A percentile compares a stretch with the other conserved stretches of the same genome.
Conservation (phyloP, 176 grass and related monocot species). For the Cenchrus americanus region DNA sequence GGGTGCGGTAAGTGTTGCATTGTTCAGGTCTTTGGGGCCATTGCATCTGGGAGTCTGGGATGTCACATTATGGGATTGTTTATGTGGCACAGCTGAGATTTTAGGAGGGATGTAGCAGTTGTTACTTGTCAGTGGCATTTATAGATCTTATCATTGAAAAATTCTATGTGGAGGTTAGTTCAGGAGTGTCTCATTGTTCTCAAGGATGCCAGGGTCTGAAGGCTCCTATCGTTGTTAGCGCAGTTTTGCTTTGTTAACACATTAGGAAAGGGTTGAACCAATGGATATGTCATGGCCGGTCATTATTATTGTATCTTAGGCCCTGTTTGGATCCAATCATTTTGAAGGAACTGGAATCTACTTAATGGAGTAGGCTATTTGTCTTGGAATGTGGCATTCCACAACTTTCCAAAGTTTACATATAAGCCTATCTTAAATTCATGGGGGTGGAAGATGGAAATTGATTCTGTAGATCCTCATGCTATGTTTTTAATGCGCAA, state of each 20-base stretch:
- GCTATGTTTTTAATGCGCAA: no score
- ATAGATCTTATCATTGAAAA: background rate
- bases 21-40: background rate
- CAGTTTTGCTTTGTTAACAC: background rate
- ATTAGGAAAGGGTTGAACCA: background rate
- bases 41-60: constrained; percentile 14
- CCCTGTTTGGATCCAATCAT: no score
- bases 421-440: no score
- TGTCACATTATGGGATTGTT: background rate
- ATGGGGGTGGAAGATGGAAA: no score
- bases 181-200: background rate
- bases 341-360: no score
- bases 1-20: background rate
- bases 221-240: background rate
- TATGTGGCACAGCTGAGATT: background rate
- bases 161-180: background rate
- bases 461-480: no score
- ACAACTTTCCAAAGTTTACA: no score
- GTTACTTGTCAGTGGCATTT: constrained; percentile 12
- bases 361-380: no score
- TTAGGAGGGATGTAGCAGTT: background rate
- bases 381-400: no score
- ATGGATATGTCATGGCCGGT: constrained; percentile 1
- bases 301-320: background rate
- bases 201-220: constrained; percentile 1